These are phyloP conservation scores for Kwoniella shivajii DNA, from an alignment of 1,284 basidiomycete genomes.

Conservation along the genomic window DNA sequence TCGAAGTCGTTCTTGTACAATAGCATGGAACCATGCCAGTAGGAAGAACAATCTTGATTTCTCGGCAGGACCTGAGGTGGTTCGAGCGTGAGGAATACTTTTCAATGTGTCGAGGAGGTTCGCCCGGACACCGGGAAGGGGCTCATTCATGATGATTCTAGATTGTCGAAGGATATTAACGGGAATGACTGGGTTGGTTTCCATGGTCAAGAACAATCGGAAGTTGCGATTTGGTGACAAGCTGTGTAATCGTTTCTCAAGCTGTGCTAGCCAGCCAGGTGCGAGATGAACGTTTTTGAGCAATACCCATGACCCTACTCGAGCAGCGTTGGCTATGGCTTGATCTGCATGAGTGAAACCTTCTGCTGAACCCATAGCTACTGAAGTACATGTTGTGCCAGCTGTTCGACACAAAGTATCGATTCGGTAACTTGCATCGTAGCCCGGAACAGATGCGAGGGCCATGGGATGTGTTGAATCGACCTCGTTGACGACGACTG, in stretches of 20 bases:
- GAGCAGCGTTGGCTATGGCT: constrained; percentile 83
- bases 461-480: constrained; percentile 80
- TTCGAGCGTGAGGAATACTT: constrained; percentile 66
- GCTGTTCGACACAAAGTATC: constrained; percentile 82
- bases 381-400: constrained; percentile 73
- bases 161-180: constrained; percentile 95
- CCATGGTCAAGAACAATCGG: constrained; percentile 96
- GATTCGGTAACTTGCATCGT: constrained; percentile 92
- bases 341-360: constrained; percentile 93
- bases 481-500: constrained; percentile 77
- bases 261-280: constrained; percentile 86
- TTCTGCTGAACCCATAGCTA: constrained; percentile 98
- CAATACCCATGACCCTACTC: constrained; percentile 90
- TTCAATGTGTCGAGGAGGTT: constrained; percentile 89
- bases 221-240: constrained; percentile 84
- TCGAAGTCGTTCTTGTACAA: constrained; percentile 91
- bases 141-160: constrained; percentile 95
- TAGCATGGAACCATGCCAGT: constrained; percentile 97
- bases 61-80: constrained; percentile 77
- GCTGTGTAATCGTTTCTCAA: constrained; percentile 95
- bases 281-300: constrained; percentile 96
- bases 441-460: constrained; percentile 89
- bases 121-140: constrained; percentile 91
- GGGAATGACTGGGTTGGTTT: constrained; percentile 79
- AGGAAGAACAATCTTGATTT: constrained; percentile 89